These are phyloP conservation scores for Grifola frondosa DNA, from an alignment of 1,284 basidiomycete genomes.

Conservation along the genomic window DNA sequence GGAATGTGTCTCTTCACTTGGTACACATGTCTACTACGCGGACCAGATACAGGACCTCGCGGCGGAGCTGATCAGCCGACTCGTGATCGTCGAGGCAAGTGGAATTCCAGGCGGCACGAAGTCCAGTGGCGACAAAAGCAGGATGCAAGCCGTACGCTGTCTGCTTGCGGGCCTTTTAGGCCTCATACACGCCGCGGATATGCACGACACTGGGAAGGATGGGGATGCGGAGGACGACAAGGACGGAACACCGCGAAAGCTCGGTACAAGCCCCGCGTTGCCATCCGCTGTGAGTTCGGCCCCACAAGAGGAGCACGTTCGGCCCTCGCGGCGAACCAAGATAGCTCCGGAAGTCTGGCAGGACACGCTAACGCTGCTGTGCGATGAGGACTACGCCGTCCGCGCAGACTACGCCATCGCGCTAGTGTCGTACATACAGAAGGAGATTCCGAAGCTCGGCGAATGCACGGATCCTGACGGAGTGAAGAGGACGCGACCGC, in stretches of 20 bases:
- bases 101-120: slow-evolving; percentile 51
- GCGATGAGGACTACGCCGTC: slow-evolving; percentile 71
- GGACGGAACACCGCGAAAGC: slow-evolving; percentile 9
- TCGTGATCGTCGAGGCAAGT: slow-evolving; percentile 70
- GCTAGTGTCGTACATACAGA: slow-evolving; percentile 69
- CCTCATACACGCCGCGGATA: slow-evolving; percentile 68
- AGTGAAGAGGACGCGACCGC: slow-evolving; percentile 41
- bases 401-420: slow-evolving; percentile 77
- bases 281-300: slow-evolving; percentile 11
- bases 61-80: slow-evolving; percentile 78
- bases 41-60: slow-evolving; percentile 96
- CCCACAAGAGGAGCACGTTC: slow-evolving; percentile 20
- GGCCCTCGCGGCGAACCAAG: slow-evolving; percentile 60
- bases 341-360: slow-evolving; percentile 86
- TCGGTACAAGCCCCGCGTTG: slow-evolving; percentile 21
- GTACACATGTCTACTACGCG: slow-evolving; percentile 91
- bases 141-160: slow-evolving; percentile 72
- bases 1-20: slow-evolving; percentile 80
- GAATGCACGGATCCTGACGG: slow-evolving; percentile 47
- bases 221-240: slow-evolving; percentile 33
- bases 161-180: slow-evolving; percentile 72
- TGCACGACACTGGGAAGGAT: slow-evolving; percentile 35
- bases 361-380: slow-evolving; percentile 82
- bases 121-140: slow-evolving; percentile 43
- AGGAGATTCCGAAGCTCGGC: slow-evolving; percentile 68